Percentiles rank a stretch among this genome's conserved stretches.
Conservation (phyloP, 768 basidiomycete species). For the Russula foetens region DNA sequence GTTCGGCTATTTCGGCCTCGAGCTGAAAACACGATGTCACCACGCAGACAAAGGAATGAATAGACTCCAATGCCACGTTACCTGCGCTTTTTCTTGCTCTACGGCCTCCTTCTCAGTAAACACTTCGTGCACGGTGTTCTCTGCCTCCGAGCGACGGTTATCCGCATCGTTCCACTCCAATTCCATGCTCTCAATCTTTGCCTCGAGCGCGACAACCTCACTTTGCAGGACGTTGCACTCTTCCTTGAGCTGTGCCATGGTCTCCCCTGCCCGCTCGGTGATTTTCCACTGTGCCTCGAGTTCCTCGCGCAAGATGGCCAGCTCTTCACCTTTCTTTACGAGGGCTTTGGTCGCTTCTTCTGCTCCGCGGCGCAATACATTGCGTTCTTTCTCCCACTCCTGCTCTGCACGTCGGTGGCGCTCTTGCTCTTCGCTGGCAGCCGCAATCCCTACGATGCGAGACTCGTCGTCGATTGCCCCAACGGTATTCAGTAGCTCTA, state of each 20-base stretch:
- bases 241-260: constrained; percentile 31
- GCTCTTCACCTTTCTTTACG: constrained; percentile 25
- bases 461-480: constrained; percentile 31
- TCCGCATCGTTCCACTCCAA: constrained; percentile 49
- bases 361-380: constrained; percentile 34
- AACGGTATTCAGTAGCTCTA: constrained; percentile 41
- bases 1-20: constrained; percentile 44
- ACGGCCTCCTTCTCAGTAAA: constrained; percentile 44
- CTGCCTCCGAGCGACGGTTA: constrained; percentile 46
- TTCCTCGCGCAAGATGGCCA: constrained; percentile 45
- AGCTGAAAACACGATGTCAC: constrained; percentile 30
- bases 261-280: constrained; percentile 49
- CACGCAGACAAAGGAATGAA: neutral
- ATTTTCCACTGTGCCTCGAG: constrained; percentile 65
- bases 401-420: constrained; percentile 34
- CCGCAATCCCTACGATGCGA: constrained; percentile 27
- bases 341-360: constrained; percentile 32
- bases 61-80: neutral
- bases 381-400: constrained; percentile 45
- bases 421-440: constrained; percentile 30
- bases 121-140: constrained; percentile 45
- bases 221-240: constrained; percentile 26
- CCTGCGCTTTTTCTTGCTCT: constrained; percentile 30
- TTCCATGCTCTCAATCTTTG: constrained; percentile 36
- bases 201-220: constrained; percentile 24